Percentiles rank a stretch among this genome's conserved stretches.
These are phyloP conservation scores for Leavenworthia alabamica DNA, from an alignment of 345 rosid genomes.

Conservation along the genomic window DNA sequence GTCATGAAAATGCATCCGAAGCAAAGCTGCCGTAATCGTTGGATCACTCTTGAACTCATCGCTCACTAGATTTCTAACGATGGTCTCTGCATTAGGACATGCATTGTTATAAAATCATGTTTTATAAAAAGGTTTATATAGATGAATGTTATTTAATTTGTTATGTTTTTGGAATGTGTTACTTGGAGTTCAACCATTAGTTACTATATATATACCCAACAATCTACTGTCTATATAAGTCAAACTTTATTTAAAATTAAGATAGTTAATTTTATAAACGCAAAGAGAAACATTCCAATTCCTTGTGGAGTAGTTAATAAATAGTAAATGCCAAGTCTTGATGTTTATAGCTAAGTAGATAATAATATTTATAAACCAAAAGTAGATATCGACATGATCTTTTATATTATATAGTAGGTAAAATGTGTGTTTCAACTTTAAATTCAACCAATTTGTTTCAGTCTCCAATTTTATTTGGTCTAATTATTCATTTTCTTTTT, in stretches of 20 bases:
- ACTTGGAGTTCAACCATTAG: background rate
- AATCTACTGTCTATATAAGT: background rate
- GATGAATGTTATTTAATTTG: background rate
- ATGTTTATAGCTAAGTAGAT: background rate
- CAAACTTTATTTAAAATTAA: background rate
- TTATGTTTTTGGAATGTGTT: background rate
- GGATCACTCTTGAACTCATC: slow-evolving; percentile 10
- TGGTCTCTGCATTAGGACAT: slow-evolving; percentile 2
- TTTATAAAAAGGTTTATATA: background rate
- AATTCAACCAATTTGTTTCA: background rate
- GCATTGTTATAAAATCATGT: background rate
- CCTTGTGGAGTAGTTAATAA: background rate
- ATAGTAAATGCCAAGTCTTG: background rate
- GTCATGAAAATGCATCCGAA: slow-evolving; percentile 23
- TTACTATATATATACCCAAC: slow-evolving; percentile 8
- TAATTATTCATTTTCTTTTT: background rate
- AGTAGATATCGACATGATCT: background rate
- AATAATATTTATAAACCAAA: background rate
- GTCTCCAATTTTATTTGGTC: background rate
- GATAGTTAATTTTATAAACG: background rate
- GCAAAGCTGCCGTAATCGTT: slow-evolving; percentile 5
- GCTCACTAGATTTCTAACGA: background rate
- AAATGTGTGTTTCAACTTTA: slow-evolving; percentile 6
- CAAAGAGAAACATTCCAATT: background rate
- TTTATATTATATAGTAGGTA: background rate